Evolutionary conservation across 768 basidiomycete genomes (phyloP).

Genomic region (Chalciporus pseudorubinellus): DNA sequence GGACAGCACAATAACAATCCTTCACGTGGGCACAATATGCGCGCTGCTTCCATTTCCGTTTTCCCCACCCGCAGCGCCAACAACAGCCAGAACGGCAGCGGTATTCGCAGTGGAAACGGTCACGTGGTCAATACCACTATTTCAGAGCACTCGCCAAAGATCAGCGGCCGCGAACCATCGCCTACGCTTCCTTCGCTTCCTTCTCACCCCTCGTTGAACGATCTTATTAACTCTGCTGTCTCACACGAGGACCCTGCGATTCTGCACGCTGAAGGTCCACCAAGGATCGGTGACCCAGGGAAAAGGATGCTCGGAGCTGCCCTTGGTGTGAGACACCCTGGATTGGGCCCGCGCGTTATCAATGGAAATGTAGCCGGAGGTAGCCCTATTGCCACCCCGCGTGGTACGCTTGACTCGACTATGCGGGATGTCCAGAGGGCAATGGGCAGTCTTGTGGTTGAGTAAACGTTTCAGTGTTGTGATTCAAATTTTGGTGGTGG

Average conservation of each 20-base stretch:
- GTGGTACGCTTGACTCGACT: slow-evolving; percentile 49
- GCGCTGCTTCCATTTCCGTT: slow-evolving; percentile 64
- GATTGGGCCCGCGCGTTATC: slow-evolving; percentile 59
- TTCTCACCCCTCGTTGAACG: slow-evolving; percentile 79
- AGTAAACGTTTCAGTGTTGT: slow-evolving; percentile 41
- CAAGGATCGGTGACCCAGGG: slow-evolving; percentile 83
- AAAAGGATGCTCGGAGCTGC: slow-evolving; percentile 88
- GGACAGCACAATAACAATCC: slow-evolving; percentile 57
- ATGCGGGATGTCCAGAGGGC: slow-evolving; percentile 72
- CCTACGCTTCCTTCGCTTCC: slow-evolving; percentile 81
- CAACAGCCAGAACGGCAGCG: slow-evolving; percentile 35
- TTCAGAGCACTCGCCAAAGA: slow-evolving; percentile 46
- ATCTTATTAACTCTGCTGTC: slow-evolving; percentile 74
- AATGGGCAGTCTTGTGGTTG: slow-evolving; percentile 74
- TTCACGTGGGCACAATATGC: slow-evolving; percentile 69
- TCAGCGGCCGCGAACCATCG: slow-evolving; percentile 66
- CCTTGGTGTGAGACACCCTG: slow-evolving; percentile 79
- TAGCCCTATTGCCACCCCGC: slow-evolving; percentile 20
- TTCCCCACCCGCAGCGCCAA: slow-evolving; percentile 52
- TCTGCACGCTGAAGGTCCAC: slow-evolving; percentile 51
- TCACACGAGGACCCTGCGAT: slow-evolving; percentile 66
- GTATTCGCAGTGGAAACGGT: slow-evolving; percentile 28
- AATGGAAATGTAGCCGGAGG: slow-evolving; percentile 37
- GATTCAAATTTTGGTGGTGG: slow-evolving; percentile 13
- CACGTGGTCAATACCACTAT: slow-evolving; percentile 44